Percentiles rank a stretch among this genome's conserved stretches.
Conservation (phyloP, 257 asterid species). For the Ophiorrhiza pumila region DNA sequence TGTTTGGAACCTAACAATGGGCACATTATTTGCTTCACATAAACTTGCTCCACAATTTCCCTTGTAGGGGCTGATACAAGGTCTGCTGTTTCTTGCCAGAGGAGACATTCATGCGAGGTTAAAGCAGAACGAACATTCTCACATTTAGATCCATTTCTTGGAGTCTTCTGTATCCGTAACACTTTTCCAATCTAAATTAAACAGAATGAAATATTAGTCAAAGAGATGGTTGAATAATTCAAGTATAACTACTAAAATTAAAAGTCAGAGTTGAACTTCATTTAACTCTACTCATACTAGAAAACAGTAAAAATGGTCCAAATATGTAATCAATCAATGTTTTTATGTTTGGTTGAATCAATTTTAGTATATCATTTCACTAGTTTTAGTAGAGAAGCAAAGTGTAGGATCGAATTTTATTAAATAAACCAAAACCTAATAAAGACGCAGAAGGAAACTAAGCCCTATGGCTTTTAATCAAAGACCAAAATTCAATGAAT, state of each 20-base stretch:
- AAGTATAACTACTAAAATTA: neutral
- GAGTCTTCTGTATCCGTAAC: conserved; percentile 66
- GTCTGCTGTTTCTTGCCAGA: conserved; percentile 64
- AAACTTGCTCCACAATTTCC: conserved; percentile 64
- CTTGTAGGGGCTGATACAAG: conserved; percentile 69
- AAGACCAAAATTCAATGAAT: no score
- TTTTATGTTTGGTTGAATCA: neutral
- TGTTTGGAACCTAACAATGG: conserved; percentile 77
- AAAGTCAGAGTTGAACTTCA: neutral
- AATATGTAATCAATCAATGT: neutral
- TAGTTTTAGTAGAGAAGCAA: neutral
- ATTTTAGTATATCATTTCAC: neutral
- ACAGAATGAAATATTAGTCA: conserved; percentile 10
- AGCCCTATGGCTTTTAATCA: no score
- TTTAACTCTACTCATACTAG: neutral
- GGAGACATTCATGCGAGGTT: conserved; percentile 47
- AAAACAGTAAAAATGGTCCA: neutral
- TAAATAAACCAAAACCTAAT: no score
- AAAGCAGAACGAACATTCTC: conserved; percentile 54
- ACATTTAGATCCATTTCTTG: conserved; percentile 43
- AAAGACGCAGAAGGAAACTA: no score
- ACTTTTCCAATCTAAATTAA: conserved; percentile 69
- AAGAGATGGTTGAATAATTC: neutral
- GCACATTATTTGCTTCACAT: conserved; percentile 71
- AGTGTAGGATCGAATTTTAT: no score